These are phyloP conservation scores for Ilex aquifolium DNA, from an alignment of 257 asterid genomes.

Conservation along the genomic window DNA sequence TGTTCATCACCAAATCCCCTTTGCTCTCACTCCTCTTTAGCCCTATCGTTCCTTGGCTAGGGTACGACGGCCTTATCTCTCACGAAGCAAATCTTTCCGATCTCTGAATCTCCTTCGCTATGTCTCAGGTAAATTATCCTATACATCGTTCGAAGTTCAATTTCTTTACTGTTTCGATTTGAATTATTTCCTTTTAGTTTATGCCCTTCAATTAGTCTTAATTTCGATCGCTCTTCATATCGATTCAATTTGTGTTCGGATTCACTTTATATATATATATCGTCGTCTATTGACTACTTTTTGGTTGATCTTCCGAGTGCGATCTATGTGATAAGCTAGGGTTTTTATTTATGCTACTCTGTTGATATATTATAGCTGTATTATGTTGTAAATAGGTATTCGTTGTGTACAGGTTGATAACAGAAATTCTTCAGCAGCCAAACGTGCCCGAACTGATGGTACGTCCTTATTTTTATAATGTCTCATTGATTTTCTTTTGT, in stretches of 20 bases:
- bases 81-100: too few species aligned
- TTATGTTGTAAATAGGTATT: too few species aligned
- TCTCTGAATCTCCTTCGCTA: not conserved
- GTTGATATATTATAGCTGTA: too few species aligned
- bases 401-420: conserved; percentile 3
- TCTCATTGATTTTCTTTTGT: not conserved
- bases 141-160: not conserved
- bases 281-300: too few species aligned
- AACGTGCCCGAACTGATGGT: conserved; percentile 13
- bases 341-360: too few species aligned
- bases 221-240: not conserved
- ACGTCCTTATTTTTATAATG: not conserved
- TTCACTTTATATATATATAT: too few species aligned
- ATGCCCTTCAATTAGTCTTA: not conserved
- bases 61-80: too few species aligned
- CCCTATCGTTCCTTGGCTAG: not conserved
- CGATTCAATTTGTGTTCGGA: not conserved
- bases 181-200: not conserved
- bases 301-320: too few species aligned
- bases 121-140: not conserved
- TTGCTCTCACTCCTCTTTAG: not conserved
- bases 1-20: not conserved
- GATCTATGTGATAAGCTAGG: too few species aligned
- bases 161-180: not conserved
- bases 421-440: conserved; percentile 10